Conservation (phyloP, 2,329 filamentous ascomycete species). For the Cladophialophora psammophila region DNA sequence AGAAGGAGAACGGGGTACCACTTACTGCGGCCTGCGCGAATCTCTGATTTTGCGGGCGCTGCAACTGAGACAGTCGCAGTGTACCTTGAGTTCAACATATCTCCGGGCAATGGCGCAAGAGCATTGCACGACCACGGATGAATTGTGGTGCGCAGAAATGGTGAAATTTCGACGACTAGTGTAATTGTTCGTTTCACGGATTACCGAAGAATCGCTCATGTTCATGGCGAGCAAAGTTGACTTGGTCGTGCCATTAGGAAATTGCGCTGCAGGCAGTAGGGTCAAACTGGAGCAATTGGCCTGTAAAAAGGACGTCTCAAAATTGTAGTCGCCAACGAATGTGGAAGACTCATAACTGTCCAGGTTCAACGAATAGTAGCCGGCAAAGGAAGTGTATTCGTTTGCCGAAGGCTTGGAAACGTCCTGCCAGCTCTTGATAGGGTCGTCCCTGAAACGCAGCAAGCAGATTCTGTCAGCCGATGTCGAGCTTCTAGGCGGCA, state of each 20-base stretch:
- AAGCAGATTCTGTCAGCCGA: background rate
- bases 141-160: conserved; percentile 8
- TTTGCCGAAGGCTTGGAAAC: background rate
- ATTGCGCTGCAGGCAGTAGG: background rate
- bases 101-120: conserved; percentile 17
- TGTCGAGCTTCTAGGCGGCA: background rate
- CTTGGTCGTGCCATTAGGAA: background rate
- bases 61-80: conserved; percentile 4
- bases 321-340: background rate
- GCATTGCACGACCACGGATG: conserved; percentile 1
- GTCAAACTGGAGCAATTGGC: background rate
- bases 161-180: background rate
- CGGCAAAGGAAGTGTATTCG: background rate
- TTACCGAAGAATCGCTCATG: background rate
- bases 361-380: background rate
- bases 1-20: background rate
- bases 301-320: background rate
- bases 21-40: background rate
- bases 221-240: background rate
- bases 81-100: conserved; percentile 23
- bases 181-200: background rate
- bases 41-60: background rate
- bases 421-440: background rate
- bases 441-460: background rate
- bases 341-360: background rate